Evolutionary conservation across 2,329 filamentous ascomycete genomes (phyloP), one percentile per base, ranked within the genome.

Genomic region (Thermothelomyces thermophilus): DNA sequence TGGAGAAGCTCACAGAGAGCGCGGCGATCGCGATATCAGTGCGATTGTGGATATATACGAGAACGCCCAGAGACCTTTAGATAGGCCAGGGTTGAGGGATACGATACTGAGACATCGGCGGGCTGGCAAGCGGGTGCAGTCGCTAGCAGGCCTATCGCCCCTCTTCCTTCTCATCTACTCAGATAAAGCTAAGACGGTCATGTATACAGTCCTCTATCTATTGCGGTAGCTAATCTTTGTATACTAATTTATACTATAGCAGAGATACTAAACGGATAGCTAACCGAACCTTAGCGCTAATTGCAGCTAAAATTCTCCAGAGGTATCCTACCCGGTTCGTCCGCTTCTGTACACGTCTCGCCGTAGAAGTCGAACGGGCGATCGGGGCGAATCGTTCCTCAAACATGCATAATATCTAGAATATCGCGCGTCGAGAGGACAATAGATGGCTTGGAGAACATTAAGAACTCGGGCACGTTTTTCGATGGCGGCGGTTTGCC

Each of bases 381-480:
- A 43, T 48, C 40, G 36, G 46, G 37, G 42, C 46, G 39, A 43
- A 48, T 48, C 46, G 46, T 48, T 48, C 31, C 36, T 30, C 46
- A 42, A 43, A 42, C 30, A 48, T 48, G 28, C 40, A 43, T 39
- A 20, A 43, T 42, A 48, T 48, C 39, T 48, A 20, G 46, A 48
- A 36, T 36, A 48, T 48, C 39, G 33, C 37, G 28, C 20, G 40
- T 28, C 31, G 33, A 43, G 37, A 48, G 17, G 39, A 48, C 46
- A 17, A 48, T 37, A 43, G 30, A 36, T 37, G 22, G 39, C 40
- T 48, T 34, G 34, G 46, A 48, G 46, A 48, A 39, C 31, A 41
- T 43, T 43, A 19, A 24, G 46, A 48, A 37, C 33, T 30, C 19
- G n/a, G 28, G 33, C 19, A 42, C 37, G 30, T 48, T 26, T 36